Evolutionary conservation across 495 filamentous ascomycete species (phyloP), one percentile per base, ranked within the genome.

Genomic region (Xylona heveae): DNA sequence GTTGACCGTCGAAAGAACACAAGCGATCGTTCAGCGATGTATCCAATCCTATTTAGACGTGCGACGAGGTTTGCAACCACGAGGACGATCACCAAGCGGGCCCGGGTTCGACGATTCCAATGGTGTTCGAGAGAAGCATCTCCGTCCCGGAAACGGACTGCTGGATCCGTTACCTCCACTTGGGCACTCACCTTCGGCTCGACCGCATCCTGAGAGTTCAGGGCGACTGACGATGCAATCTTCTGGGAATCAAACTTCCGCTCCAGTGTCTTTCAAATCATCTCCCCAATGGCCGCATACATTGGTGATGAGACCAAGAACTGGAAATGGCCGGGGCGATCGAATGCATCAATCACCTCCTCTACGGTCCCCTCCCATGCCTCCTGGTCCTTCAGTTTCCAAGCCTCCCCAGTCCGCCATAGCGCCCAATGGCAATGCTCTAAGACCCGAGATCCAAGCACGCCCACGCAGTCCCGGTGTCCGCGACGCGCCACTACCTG

Each of bases 1-100:
- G 5, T 19, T 38, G 20, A 37, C 36, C 9, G 6, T 38, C 8
- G 34, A 38, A 13, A 36, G 27, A 26, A 36, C 36, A 9, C 36
- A 20, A 13, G 9, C 36, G 18, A 25, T 38, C 15, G 25, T 38
- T 22, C 31, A 38, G 14, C n/a, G 14, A 25, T 38, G 36, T 24
- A 9, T 38, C 23, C 36, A 19, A 15, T 19, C 19, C 24, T 38
- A 38, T 17, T 24, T 38, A 19, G 20, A 38, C 25, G 13, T 24
- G 7, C 20, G 19, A 28, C 13, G 18, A 8, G 18, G 2, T n/a
- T 6, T 20, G 23, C 8, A 25, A n/a, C n/a, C n/a, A n/a, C n/a
- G n/a, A n/a, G n/a, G n/a, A n/a, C n/a, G n/a, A n/a, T n/a, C n/a
- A n/a, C n/a, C n/a, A n/a, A n/a, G n/a, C n/a, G n/a, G n/a, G n/a